Percentiles rank a stretch among this genome's conserved stretches.
These are phyloP conservation scores for Globisporangium canariense DNA, from an alignment of 352 stramenopile genomes.

Conservation along the genomic window DNA sequence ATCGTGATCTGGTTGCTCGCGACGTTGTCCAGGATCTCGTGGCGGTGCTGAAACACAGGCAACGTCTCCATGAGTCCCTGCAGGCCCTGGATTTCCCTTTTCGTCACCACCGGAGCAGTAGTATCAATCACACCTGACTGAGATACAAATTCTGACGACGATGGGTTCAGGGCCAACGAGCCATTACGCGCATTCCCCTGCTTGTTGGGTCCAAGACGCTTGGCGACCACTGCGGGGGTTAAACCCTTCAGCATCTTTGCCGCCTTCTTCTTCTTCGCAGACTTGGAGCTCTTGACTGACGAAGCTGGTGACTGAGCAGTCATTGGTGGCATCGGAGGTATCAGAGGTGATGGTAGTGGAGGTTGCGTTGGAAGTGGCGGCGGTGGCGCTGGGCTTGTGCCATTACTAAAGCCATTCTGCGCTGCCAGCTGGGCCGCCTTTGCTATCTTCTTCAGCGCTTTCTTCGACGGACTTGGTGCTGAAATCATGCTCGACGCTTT, in stretches of 20 bases:
- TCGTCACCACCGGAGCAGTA: background rate
- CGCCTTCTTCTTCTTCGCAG: constrained; percentile 11
- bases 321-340: constrained; percentile 6
- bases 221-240: constrained; percentile 41
- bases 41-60: constrained; percentile 84
- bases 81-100: constrained; percentile 12
- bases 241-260: constrained; percentile 27
- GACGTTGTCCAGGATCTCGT: constrained; percentile 87
- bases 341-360: constrained; percentile 10
- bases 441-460: background rate
- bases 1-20: constrained; percentile 85
- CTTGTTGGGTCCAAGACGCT: constrained; percentile 24
- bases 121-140: background rate
- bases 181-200: constrained; percentile 14
- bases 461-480: background rate
- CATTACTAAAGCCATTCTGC: background rate
- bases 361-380: constrained; percentile 7
- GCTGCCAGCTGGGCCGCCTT: background rate
- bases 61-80: constrained; percentile 65
- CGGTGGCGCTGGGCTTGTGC: background rate
- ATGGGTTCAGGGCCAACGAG: background rate
- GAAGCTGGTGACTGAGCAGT: background rate
- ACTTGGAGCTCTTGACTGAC: constrained; percentile 10
- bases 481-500: background rate
- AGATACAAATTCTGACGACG: background rate